Conservation (phyloP, 2,329 filamentous ascomycete species). For the Talaromyces sp. region DNA sequence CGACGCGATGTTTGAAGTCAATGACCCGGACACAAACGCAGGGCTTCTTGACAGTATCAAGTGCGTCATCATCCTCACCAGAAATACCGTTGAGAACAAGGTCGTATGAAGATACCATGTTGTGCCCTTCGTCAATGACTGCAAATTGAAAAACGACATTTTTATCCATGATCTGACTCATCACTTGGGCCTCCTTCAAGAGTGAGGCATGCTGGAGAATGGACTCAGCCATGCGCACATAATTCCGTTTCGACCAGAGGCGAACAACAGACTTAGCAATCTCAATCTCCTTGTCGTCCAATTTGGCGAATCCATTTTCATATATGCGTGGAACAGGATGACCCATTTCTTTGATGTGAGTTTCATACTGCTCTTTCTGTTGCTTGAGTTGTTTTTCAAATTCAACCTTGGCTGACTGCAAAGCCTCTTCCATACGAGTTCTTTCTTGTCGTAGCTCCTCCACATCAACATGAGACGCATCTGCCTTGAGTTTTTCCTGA, state of each 20-base stretch:
- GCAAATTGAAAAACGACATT: conserved; percentile 92
- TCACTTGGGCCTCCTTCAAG: conserved; percentile 93
- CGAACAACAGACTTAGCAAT: conserved; percentile 64
- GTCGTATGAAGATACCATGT: conserved; percentile 89
- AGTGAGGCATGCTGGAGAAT: conserved; percentile 82
- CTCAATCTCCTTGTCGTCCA: conserved; percentile 69
- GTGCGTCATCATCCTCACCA: conserved; percentile 75
- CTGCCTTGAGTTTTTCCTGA: conserved; percentile 73
- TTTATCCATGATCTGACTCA: conserved; percentile 95
- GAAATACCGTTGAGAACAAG: conserved; percentile 89
- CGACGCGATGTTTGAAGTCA: conserved; percentile 80
- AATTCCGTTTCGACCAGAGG: conserved; percentile 80
- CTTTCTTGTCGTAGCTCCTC: conserved; percentile 84
- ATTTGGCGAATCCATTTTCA: conserved; percentile 43
- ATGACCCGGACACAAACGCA: conserved; percentile 87
- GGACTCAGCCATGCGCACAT: conserved; percentile 89
- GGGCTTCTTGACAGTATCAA: conserved; percentile 80
- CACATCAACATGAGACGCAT: conserved; percentile 67
- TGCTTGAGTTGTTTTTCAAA: conserved; percentile 82
- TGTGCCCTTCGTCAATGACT: conserved; percentile 83
- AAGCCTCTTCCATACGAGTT: conserved; percentile 74
- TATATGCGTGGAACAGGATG: conserved; percentile 53
- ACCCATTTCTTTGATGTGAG: conserved; percentile 73
- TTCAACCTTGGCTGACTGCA: conserved; percentile 75
- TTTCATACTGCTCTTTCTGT: conserved; percentile 81